phyloP scores from a whole-genome alignment of 192 early-diverging fungal species.

The Physocladia obscura region DNA sequence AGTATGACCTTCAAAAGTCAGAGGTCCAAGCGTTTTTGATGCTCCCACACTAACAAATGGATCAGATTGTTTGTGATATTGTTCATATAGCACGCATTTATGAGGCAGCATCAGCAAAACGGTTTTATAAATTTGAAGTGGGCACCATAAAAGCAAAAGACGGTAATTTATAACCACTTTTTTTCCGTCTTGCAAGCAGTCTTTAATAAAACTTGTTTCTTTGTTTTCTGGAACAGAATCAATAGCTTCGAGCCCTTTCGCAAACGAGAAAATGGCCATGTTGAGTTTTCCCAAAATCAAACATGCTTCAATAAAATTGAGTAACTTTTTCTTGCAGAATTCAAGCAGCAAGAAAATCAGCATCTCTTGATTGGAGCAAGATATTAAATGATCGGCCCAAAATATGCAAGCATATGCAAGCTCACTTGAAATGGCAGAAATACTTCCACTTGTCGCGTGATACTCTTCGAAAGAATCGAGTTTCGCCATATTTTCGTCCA shows the following conservation, averaged over 20 bases:
- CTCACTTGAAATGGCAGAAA: background rate
- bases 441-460: background rate
- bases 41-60: background rate
- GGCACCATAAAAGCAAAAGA: background rate
- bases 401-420: background rate
- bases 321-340: background rate
- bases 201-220: background rate
- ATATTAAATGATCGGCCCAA: constrained; percentile 4
- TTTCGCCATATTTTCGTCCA: background rate
- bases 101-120: background rate
- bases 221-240: background rate
- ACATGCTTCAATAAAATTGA: background rate
- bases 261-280: background rate
- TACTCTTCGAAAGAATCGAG: background rate
- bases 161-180: background rate
- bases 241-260: background rate
- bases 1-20: constrained; percentile 17
- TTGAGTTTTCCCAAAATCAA: background rate
- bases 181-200: background rate
- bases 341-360: background rate
- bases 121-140: background rate
- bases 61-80: background rate
- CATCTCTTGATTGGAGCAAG: background rate
- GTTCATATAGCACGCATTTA: background rate
- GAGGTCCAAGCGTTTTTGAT: background rate